Base-by-base conservation (phyloP, 495 filamentous ascomycete genomes). In the Entonaema liquescens region DNA sequence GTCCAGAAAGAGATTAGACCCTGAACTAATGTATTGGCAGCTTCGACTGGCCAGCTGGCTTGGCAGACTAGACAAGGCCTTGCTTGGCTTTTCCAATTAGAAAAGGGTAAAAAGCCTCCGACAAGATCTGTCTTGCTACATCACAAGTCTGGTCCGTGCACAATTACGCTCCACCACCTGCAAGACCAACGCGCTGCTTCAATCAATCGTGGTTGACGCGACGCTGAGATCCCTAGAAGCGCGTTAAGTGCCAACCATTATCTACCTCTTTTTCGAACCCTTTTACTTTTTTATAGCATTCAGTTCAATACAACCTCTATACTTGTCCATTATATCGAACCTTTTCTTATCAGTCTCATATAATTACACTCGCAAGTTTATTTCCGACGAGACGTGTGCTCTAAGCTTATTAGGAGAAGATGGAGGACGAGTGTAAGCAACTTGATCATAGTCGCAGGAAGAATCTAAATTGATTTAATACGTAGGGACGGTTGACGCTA, bases 401-500 rank as follows among this genome's bases (percentile, higher is more conserved):
- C 7, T 53, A 58, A 38, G 58, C 29, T 26, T 55, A 25, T 33
- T 31, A 33, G 23, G 36, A 44, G 61, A 63, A 63, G 19, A 77
- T 77, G 75, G 80, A 85, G 74, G 85, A 82, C 38, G 85, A 83
- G 55, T 89, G 87, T 88, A 81, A 70, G 79, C 69, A n/a, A 63
- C 40, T 61, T 21, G 31, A 7, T 49, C 26, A 47, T 62, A 6
- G 3, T 59, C 49, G 5, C 6, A 3, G 7, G 36, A 42, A 71
- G 5, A 9, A 35, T 33, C 8, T 25, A n/a, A 59, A 25, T 71
- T 79, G 58, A 74, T 19, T 62, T 25, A 2, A 40, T 31, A 28
- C 19, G 2, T 42, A 94, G 93, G 93, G 93, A 89, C 90, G 59
- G 82, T 85, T 61, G 82, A 91, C 70, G 86, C 93, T 71, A 95